Evolutionary conservation across 2,329 filamentous ascomycete genomes (phyloP).

Genomic region (Aspergillus clavatus): DNA sequence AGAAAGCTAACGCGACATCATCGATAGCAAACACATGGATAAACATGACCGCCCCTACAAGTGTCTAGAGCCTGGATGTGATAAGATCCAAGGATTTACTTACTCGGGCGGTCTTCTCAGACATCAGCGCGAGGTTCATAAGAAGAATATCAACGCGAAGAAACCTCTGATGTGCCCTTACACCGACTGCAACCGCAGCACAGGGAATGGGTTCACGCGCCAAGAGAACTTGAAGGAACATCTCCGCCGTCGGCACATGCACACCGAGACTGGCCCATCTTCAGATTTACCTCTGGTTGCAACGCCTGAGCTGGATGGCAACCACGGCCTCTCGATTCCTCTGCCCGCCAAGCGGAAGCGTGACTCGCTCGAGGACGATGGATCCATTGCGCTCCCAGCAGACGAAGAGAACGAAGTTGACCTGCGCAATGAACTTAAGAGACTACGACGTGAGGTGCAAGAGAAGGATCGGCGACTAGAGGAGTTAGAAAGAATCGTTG

Average conservation of each 20-base stretch:
- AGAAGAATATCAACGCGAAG: slow-evolving; percentile 81
- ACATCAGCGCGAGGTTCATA: slow-evolving; percentile 90
- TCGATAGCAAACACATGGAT: slow-evolving; percentile 87
- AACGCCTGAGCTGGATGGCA: slow-evolving; percentile 27
- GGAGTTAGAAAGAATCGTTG: slow-evolving; percentile 38
- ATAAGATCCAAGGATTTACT: slow-evolving; percentile 89
- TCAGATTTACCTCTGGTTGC: slow-evolving; percentile 29
- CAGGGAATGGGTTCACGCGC: slow-evolving; percentile 83
- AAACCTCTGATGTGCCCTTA: slow-evolving; percentile 84
- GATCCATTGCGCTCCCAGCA: slow-evolving; percentile 23
- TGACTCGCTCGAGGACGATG: slow-evolving; percentile 28
- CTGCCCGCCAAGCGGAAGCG: slow-evolving; percentile 33
- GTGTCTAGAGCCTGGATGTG: slow-evolving; percentile 75
- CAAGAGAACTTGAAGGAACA: slow-evolving; percentile 95
- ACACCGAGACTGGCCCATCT: slow-evolving; percentile 33
- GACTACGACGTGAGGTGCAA: slow-evolving; percentile 61
- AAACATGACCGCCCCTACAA: slow-evolving; percentile 93
- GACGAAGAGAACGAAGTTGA: slow-evolving; percentile 40
- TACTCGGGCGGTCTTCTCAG: slow-evolving; percentile 86
- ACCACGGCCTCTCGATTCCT: slow-evolving; percentile 25
- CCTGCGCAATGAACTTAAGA: slow-evolving; percentile 61
- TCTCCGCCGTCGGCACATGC: slow-evolving; percentile 78
- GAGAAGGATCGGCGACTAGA: slow-evolving; percentile 47
- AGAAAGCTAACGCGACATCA: slow-evolving; percentile 17
- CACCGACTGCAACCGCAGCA: slow-evolving; percentile 79